A percentile compares a stretch with the other conserved stretches of the same genome.
phyloP scores from a whole-genome alignment of 78 protist genomes.

The Mantamonas sphyraenae region DNA sequence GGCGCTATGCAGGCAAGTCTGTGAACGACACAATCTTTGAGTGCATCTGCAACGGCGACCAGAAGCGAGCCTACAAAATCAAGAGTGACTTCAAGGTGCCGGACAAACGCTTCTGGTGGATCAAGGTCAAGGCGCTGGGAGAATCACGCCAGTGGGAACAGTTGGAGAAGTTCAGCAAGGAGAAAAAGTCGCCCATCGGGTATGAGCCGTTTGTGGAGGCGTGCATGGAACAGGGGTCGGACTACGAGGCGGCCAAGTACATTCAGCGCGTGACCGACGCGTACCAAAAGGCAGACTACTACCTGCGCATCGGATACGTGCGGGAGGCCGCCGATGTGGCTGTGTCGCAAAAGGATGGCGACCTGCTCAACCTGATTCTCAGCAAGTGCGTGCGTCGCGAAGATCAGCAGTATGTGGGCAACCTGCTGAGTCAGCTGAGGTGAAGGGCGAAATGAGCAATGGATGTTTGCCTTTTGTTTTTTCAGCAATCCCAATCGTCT shows the following conservation, averaged over 20 bases:
- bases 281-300: not conserved
- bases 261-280: not conserved
- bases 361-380: no score
- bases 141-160: conserved; percentile 2
- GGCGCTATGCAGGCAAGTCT: not conserved
- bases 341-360: no score
- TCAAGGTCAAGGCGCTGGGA: conserved; percentile 11
- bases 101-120: conserved; percentile 6
- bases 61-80: conserved; percentile 1
- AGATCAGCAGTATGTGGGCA: no score
- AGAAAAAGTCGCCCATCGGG: conserved; percentile 23
- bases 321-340: no score
- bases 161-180: conserved; percentile 9
- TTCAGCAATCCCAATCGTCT: no score
- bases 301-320: not conserved
- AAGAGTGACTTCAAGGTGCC: not conserved
- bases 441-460: no score
- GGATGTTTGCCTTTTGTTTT: no score
- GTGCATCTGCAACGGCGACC: not conserved
- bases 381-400: no score
- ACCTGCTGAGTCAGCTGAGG: no score
- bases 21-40: conserved; percentile 1
- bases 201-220: conserved; percentile 23
- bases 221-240: conserved; percentile 3
- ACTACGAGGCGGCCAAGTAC: conserved; percentile 24